phyloP scores from a whole-genome alignment of 805 yeast genomes.

The Ogataea paradorogensis region DNA sequence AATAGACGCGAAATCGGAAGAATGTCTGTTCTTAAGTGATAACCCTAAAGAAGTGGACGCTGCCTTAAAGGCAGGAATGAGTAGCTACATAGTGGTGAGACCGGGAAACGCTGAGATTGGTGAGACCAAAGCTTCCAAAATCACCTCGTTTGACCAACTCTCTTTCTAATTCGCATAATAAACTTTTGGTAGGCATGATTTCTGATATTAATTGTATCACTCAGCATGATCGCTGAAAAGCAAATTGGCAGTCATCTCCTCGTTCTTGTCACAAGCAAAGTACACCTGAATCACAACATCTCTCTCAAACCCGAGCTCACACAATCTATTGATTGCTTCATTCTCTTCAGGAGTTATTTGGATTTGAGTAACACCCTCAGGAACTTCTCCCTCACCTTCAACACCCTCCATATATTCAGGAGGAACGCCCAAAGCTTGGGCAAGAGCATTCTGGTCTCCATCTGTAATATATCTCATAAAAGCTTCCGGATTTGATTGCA shows the following conservation, averaged over 20 bases:
- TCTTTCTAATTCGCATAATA: slow-evolving; percentile 3
- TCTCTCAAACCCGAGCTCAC: slow-evolving; percentile 92
- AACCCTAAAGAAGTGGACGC: slow-evolving; percentile 76
- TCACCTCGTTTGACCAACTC: slow-evolving; percentile 8
- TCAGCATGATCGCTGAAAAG: slow-evolving; percentile 61
- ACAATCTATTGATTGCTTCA: slow-evolving; percentile 82
- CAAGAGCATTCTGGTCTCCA: slow-evolving; percentile 56
- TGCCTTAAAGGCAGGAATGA: slow-evolving; percentile 63
- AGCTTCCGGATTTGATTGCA: slow-evolving; percentile 86
- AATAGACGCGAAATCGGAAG: slow-evolving; percentile 18
- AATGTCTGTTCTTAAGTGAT: slow-evolving; percentile 68
- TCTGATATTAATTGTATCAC: slow-evolving; percentile 11
- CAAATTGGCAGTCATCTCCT: slow-evolving; percentile 93
- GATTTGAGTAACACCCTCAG: slow-evolving; percentile 49
- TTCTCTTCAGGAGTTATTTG: slow-evolving; percentile 78
- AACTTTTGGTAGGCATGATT: too few species aligned
- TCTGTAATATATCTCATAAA: slow-evolving; percentile 72
- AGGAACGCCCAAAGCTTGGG: slow-evolving; percentile 39
- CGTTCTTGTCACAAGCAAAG: slow-evolving; percentile 97
- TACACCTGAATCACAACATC: slow-evolving; percentile 86
- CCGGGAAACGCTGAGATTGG: slow-evolving; percentile 66
- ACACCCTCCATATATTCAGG: slow-evolving; percentile 37
- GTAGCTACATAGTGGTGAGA: slow-evolving; percentile 56
- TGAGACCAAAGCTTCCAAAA: not conserved
- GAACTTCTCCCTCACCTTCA: slow-evolving; percentile 37